A percentile compares a stretch with the other conserved stretches of the same genome.
phyloP scores from a whole-genome alignment of 2,329 filamentous ascomycete species.

The Calcarisporium arbuscula region DNA sequence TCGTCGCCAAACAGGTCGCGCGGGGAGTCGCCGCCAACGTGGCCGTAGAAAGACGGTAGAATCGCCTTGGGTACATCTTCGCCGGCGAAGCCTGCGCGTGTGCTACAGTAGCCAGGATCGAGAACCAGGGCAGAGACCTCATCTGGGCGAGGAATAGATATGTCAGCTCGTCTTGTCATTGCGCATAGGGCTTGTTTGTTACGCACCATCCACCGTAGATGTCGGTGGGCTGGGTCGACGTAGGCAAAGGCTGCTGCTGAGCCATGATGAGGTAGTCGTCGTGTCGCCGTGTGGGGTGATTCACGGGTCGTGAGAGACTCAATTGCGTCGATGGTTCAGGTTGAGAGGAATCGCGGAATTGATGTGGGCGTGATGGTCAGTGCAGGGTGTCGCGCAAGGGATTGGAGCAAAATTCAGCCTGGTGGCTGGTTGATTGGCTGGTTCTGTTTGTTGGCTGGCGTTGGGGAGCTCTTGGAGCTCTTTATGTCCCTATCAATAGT shows the following conservation, averaged over 20 bases:
- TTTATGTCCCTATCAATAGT: too few species aligned
- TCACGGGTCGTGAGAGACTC: conserved; percentile 10
- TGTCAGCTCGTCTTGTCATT: conserved; percentile 13
- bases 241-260: conserved; percentile 49
- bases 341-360: too few species aligned
- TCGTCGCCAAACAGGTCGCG: conserved; percentile 82
- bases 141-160: conserved; percentile 47
- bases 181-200: conserved; percentile 9
- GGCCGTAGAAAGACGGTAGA: conserved; percentile 82
- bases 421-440: conserved; percentile 17
- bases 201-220: conserved; percentile 57
- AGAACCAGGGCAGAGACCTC: conserved; percentile 96
- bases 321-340: too few species aligned
- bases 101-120: conserved; percentile 86
- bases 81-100: conserved; percentile 91
- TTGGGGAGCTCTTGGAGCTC: background rate
- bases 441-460: conserved; percentile 1
- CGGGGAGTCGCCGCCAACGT: conserved; percentile 38
- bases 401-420: conserved; percentile 27
- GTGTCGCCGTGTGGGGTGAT: conserved; percentile 4
- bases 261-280: conserved; percentile 36
- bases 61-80: conserved; percentile 96
- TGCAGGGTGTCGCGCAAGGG: conserved; percentile 6
- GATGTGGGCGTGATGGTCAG: conserved; percentile 1
- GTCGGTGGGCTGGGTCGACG: conserved; percentile 53